Conservation (phyloP, 225 moss, liverwort and hornwort genomes). For the Asterella californica region DNA sequence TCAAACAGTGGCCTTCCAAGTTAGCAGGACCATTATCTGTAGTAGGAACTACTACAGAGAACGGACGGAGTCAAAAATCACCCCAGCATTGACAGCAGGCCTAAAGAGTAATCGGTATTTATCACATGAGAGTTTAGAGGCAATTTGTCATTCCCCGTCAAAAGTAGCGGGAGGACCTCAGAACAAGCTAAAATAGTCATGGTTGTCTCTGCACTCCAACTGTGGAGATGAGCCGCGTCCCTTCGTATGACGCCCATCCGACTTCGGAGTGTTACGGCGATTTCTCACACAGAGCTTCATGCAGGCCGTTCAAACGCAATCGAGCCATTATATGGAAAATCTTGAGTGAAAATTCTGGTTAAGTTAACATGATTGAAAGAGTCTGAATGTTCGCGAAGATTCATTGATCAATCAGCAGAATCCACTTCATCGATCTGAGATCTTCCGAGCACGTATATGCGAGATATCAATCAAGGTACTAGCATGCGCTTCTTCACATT, state of each 20-base stretch:
- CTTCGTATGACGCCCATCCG: slow-evolving; percentile 4
- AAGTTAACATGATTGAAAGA: neutral
- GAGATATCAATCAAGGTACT: neutral
- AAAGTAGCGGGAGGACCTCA: too few relatives aligned
- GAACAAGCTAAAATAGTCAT: too few relatives aligned
- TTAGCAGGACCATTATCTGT: too few relatives aligned
- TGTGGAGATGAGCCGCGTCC: neutral
- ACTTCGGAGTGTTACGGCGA: neutral
- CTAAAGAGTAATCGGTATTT: too few relatives aligned
- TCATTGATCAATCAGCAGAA: neutral
- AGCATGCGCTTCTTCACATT: neutral
- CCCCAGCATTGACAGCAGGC: too few relatives aligned
- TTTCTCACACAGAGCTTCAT: neutral
- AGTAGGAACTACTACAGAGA: too few relatives aligned
- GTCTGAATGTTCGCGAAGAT: neutral
- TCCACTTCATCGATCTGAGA: neutral
- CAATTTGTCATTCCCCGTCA: too few relatives aligned
- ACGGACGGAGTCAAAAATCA: too few relatives aligned
- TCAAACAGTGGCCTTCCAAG: too few relatives aligned
- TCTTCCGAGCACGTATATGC: neutral
- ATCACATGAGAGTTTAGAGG: too few relatives aligned
- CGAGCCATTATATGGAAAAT: neutral
- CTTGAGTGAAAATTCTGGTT: neutral
- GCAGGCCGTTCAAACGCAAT: neutral
- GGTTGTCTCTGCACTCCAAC: too few relatives aligned